Evolutionary conservation across 2,329 filamentous ascomycete species (phyloP).

Genomic region (Aspergillus sp.): DNA sequence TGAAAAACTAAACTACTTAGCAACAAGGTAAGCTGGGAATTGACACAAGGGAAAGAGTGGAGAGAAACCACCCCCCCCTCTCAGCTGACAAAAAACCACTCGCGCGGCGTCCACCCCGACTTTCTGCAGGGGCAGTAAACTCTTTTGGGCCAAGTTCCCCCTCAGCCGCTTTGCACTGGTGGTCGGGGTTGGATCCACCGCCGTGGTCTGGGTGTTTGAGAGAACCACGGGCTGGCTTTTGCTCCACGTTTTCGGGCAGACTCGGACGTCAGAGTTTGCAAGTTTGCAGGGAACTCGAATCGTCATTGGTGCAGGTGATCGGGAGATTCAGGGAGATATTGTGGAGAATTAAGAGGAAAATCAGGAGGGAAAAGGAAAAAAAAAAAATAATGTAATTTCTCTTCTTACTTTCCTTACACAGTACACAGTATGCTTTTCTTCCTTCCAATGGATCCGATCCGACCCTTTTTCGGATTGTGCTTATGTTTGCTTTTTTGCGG

Average conservation of each 20-base stretch:
- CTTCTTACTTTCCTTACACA: not conserved
- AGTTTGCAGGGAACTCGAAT: not conserved
- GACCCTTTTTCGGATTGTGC: not conserved
- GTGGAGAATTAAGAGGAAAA: not conserved
- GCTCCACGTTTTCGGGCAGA: conserved; percentile 19
- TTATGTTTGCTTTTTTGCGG: not conserved
- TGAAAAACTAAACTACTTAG: no score
- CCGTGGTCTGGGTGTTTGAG: conserved; percentile 4
- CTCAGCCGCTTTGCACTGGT: not conserved
- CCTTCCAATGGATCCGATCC: not conserved
- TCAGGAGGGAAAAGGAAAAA: not conserved
- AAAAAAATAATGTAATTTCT: not conserved
- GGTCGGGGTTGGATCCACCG: conserved; percentile 3
- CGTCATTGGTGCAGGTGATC: conserved; percentile 5
- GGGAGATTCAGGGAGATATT: conserved; percentile 14
- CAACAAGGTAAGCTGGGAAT: not conserved
- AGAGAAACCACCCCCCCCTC: no score
- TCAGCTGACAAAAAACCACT: conserved; percentile 3
- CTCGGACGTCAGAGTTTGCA: conserved; percentile 14
- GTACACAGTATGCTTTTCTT: not conserved
- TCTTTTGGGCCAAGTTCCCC: conserved; percentile 5
- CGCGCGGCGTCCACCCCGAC: not conserved
- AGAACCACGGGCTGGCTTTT: conserved; percentile 2
- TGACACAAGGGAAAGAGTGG: conserved; percentile 3
- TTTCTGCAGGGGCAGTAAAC: conserved; percentile 9